Percentiles rank a stretch among this genome's conserved stretches.
phyloP scores from a whole-genome alignment of 2,329 filamentous ascomycete species.

The Huntiella abstrusa region DNA sequence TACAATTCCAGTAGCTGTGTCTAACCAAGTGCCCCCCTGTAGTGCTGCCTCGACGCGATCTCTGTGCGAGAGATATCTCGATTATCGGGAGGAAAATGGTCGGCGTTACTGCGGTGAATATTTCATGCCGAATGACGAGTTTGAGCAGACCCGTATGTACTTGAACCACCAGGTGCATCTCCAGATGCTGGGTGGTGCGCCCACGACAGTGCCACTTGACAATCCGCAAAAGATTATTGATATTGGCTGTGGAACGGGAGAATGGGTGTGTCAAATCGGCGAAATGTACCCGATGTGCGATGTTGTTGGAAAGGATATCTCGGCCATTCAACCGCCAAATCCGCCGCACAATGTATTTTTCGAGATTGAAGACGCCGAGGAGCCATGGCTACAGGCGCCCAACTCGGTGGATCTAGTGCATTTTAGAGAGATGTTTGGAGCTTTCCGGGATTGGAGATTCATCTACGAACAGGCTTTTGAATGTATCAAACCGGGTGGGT shows the following conservation, averaged over 20 bases:
- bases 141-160: constrained; percentile 42
- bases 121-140: constrained; percentile 47
- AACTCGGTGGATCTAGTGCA: constrained; percentile 38
- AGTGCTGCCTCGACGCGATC: constrained; percentile 29
- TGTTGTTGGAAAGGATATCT: constrained; percentile 39
- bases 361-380: constrained; percentile 39
- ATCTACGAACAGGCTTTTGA: constrained; percentile 34
- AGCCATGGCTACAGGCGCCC: constrained; percentile 34
- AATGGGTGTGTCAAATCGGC: constrained; percentile 32
- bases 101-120: constrained; percentile 44
- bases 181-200: constrained; percentile 26
- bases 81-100: constrained; percentile 40
- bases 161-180: constrained; percentile 45
- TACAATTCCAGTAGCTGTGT: neutral
- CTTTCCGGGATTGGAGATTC: constrained; percentile 35
- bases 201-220: constrained; percentile 25
- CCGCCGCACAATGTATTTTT: constrained; percentile 41
- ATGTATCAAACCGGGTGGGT: constrained; percentile 37
- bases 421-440: constrained; percentile 34
- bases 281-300: constrained; percentile 34
- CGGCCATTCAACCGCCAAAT: constrained; percentile 35
- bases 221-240: constrained; percentile 29
- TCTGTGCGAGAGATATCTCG: constrained; percentile 31
- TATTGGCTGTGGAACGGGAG: constrained; percentile 39
- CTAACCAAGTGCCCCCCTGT: too few relatives aligned